These are phyloP conservation scores for Colletotrichum ledebouriae DNA, from an alignment of 2,329 filamentous ascomycete genomes.

Conservation along the genomic window DNA sequence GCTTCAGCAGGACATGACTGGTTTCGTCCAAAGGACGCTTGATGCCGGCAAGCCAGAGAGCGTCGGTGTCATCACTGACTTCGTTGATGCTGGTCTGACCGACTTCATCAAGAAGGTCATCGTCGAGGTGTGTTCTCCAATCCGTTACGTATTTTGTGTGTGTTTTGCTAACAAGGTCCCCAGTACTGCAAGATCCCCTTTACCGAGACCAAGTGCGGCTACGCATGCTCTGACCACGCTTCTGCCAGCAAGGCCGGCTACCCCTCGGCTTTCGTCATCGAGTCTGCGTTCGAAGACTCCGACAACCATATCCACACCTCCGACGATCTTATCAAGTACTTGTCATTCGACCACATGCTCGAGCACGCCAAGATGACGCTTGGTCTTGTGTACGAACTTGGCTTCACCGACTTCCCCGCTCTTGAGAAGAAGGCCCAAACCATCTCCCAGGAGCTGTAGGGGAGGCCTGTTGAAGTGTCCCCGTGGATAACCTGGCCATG, in stretches of 20 bases:
- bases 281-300: conserved; percentile 76
- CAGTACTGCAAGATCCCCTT: conserved; percentile 91
- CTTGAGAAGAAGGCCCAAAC: conserved; percentile 50
- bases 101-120: conserved; percentile 92
- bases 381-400: conserved; percentile 86
- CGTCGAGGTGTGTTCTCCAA: conserved; percentile 64
- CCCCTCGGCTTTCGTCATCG: conserved; percentile 82
- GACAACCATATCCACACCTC: conserved; percentile 79
- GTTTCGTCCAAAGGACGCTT: conserved; percentile 85
- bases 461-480: not conserved
- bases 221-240: conserved; percentile 84
- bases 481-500: not conserved
- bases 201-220: conserved; percentile 89
- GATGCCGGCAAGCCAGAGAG: conserved; percentile 86
- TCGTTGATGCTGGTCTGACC: conserved; percentile 85
- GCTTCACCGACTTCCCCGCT: conserved; percentile 77
- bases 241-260: conserved; percentile 81
- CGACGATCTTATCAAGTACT: conserved; percentile 77
- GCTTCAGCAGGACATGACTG: conserved; percentile 99
- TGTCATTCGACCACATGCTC: conserved; percentile 91
- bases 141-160: conserved; percentile 44
- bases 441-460: conserved; percentile 25
- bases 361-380: conserved; percentile 90
- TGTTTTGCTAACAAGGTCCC: conserved; percentile 32
- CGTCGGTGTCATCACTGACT: conserved; percentile 94